Base-by-base conservation (phyloP, 805 yeast species). In the Spathaspora passalidarum region DNA sequence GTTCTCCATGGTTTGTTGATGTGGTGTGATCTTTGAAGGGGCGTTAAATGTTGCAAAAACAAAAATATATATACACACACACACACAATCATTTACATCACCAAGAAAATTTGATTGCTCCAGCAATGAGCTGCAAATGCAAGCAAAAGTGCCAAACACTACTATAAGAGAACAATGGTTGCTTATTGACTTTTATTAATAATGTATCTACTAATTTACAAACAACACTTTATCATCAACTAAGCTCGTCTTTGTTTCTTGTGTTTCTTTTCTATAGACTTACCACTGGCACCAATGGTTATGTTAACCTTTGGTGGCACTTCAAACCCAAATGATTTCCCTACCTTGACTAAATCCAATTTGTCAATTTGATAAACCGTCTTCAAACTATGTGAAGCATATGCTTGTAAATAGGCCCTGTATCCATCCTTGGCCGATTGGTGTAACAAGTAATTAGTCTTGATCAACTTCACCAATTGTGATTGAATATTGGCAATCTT, bases 381-480 rank as follows among this genome's bases (percentile, higher is more conserved):
- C 68, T 94, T 94, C 68, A 94, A 76, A 61, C 91, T 96, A 69
- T 94, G 99, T 18, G 96, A 86, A 5, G 99, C 91, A 62, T 94
- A 94, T 4, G 99, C 98, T 71, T 94, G 99, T 59, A 94, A 76
- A 68, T 94, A 94, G 2, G 98, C 82, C 64, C 97, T 80, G 73
- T 94, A 94, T 49, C 99, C 99, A 62, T 94, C 99, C 68, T 90
- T 88, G 23, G 99, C 99, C 45, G 91, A 78, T 68, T 88, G 96
- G 65, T 94, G 96, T 55, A 94, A 78, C 86, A 94, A 88, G 70
- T 87, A 94, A 66, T 94, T 94, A 42, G 92, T 86, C 59, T 88
- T 83, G 53, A 92, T 89, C 56, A 94, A 77, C 69, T 92, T 92
- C 60, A 88, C 94, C 56, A 94, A 73, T 69, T 94, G 98, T 9